Evolutionary conservation across 306 rosid species (phyloP), one percentile per base, ranked within the genome.

Genomic region (Fragaria ananassa): DNA sequence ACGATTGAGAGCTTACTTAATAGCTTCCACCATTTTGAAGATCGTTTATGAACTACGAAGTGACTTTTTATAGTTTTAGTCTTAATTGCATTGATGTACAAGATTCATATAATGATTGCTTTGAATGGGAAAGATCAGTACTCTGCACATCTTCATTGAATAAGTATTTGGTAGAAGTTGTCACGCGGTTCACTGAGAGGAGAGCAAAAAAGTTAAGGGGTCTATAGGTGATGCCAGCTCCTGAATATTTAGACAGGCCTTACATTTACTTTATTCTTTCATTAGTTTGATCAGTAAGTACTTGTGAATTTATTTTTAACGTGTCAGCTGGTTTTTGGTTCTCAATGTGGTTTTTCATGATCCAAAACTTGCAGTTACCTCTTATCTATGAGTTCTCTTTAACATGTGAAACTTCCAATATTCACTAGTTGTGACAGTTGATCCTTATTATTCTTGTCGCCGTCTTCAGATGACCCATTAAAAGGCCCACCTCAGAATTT

Each of bases 381-480:
- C 50, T 19, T 27, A n/a, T 21, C 39, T 19, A 1, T 19, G 18
- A 57, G 42, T 25, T 42, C n/a, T 70, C 1, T 13, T 21, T 51
- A 44, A 49, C 61, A 10, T 69, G 45, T 31, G 18, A 57, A 68
- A 62, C 37, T 63, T 14, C 29, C 27, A 61, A n/a, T 64, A 15
- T 25, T 45, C 41, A 0, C 4, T 34, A 63, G 45, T 34, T 10
- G 12, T 54, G 56, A 62, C 5, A 14, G 41, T 50, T 51, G 74
- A 65, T 72, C 73, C 46, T 10, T 60, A 45, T 39, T 3, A 35
- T 64, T 64, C 54, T 34, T 66, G 57, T 46, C 64, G 75, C 51
- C 67, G 14, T 85, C 62, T 75, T 44, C 84, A 86, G 88, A 68
- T 77, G 91, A 81, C 67, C 67, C 74, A 58, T 68, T 63, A 66